A percentile compares a stretch with the other conserved stretches of the same genome.
These are phyloP conservation scores for Solanum hybrid DNA, from an alignment of 305 asterid species.

Conservation along the genomic window DNA sequence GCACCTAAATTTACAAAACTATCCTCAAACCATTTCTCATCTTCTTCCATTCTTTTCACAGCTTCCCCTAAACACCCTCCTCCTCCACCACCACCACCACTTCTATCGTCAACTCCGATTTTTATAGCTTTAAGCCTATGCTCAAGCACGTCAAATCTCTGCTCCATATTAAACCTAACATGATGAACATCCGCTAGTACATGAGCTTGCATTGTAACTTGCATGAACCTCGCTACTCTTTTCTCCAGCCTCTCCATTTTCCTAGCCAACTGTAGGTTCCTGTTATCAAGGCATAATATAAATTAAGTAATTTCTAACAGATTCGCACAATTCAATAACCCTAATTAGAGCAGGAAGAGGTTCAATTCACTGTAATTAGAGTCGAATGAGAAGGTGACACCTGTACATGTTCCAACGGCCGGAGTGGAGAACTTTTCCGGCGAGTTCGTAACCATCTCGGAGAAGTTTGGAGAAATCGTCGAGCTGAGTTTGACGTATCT, in stretches of 20 bases:
- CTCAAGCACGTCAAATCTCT: constrained; percentile 60
- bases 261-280: constrained; percentile 41
- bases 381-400: background rate
- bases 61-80: constrained; percentile 63
- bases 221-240: constrained; percentile 45
- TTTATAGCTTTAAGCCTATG: constrained; percentile 66
- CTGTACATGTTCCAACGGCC: constrained; percentile 70
- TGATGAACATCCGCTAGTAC: constrained; percentile 90
- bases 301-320: background rate
- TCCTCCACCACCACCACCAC: constrained; percentile 4
- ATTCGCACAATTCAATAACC: background rate
- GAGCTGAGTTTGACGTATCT: constrained; percentile 75
- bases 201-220: constrained; percentile 55
- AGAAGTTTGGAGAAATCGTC: constrained; percentile 56
- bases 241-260: constrained; percentile 82
- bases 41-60: constrained; percentile 62
- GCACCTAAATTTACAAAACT: constrained; percentile 51
- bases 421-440: constrained; percentile 49
- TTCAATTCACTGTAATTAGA: background rate
- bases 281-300: background rate
- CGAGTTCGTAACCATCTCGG: constrained; percentile 49
- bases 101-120: constrained; percentile 45
- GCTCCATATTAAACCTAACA: constrained; percentile 51
- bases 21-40: constrained; percentile 54
- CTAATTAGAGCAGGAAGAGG: background rate